Percentiles rank a stretch among this genome's conserved stretches.
Evolutionary conservation across 2,329 filamentous ascomycete genomes (phyloP).

Genomic region (Xylariales sp.): DNA sequence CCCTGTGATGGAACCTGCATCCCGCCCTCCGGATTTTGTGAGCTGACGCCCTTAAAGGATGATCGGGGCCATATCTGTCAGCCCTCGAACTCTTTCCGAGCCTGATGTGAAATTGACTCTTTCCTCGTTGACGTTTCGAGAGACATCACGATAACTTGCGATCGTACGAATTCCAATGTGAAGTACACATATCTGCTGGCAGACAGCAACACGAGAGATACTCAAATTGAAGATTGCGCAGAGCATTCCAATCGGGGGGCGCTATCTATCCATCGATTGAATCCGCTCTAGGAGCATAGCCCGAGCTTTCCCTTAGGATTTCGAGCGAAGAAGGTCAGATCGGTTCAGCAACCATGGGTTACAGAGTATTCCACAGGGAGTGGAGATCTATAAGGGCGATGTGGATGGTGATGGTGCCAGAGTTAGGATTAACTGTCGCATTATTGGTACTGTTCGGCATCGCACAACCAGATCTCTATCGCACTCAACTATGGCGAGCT

Average conservation of each 20-base stretch:
- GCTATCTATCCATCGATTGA: too few relatives aligned
- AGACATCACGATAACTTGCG: background rate
- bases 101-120: background rate
- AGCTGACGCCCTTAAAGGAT: background rate
- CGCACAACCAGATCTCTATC: conserved; percentile 67
- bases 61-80: background rate
- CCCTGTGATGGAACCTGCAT: conserved; percentile 6
- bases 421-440: conserved; percentile 61
- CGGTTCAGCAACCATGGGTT: conserved; percentile 31
- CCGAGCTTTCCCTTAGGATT: background rate
- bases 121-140: background rate
- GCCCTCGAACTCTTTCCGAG: background rate
- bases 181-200: conserved; percentile 9
- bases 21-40: background rate
- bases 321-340: background rate
- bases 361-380: conserved; percentile 54
- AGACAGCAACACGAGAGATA: conserved; percentile 9
- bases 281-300: background rate
- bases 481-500: conserved; percentile 68
- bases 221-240: too few relatives aligned
- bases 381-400: conserved; percentile 55
- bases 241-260: too few relatives aligned
- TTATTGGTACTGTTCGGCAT: conserved; percentile 68
- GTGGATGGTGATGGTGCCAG: conserved; percentile 60
- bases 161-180: conserved; percentile 4